Conservation (phyloP, 345 rosid genomes). For the Garcia nutans region DNA sequence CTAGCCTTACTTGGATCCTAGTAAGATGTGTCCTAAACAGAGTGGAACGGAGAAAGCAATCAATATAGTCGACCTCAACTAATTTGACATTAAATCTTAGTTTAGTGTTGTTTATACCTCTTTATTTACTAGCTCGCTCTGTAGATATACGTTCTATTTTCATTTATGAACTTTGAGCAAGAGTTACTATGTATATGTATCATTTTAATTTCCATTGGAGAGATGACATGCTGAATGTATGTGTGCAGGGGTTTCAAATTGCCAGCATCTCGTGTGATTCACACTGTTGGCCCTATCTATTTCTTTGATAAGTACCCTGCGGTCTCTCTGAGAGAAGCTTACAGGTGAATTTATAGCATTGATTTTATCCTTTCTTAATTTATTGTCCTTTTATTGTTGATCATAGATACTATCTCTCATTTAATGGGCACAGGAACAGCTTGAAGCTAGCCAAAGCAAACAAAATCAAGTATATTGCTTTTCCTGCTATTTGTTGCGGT, state of each 20-base stretch:
- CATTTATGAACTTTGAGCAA: too few relatives aligned
- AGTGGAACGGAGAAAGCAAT: too few relatives aligned
- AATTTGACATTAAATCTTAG: too few relatives aligned
- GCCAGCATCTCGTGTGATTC: conserved; percentile 72
- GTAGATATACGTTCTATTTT: too few relatives aligned
- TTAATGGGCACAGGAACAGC: conserved; percentile 55
- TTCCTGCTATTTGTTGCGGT: conserved; percentile 89
- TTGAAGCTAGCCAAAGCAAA: conserved; percentile 66
- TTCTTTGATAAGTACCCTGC: conserved; percentile 46
- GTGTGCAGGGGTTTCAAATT: conserved; percentile 71
- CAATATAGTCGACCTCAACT: too few relatives aligned
- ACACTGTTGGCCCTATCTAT: conserved; percentile 83
- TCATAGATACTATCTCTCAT: conserved; percentile 1
- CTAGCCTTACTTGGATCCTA: too few relatives aligned
- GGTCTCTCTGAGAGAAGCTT: conserved; percentile 54
- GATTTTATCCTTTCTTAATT: neutral
- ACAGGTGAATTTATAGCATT: conserved; percentile 42
- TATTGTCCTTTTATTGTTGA: neutral
- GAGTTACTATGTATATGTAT: too few relatives aligned
- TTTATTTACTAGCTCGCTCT: neutral
- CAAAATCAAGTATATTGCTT: conserved; percentile 68
- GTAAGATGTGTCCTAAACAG: too few relatives aligned
- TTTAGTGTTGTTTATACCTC: neutral
- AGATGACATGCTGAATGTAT: conserved; percentile 3
- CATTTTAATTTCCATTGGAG: neutral